phyloP scores from a whole-genome alignment of 257 asterid species.

The Orobanche coerulescens region DNA sequence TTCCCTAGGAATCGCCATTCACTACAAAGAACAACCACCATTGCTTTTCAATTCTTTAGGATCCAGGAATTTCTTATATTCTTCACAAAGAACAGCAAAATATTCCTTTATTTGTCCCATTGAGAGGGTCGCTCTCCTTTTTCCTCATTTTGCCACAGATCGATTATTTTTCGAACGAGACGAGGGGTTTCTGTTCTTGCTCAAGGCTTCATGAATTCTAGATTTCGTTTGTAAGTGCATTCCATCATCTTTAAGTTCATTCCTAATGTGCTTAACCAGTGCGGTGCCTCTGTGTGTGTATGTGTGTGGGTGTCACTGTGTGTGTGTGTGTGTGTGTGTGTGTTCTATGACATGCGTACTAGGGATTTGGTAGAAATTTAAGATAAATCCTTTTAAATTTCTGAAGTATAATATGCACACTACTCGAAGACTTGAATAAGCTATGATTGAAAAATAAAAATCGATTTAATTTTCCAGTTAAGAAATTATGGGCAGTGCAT shows the following conservation, averaged over 20 bases:
- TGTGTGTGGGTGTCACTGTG: no score
- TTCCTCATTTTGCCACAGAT: neutral
- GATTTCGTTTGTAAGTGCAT: constrained; percentile 14
- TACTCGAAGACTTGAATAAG: neutral
- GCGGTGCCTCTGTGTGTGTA: no score
- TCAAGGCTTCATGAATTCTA: constrained; percentile 2
- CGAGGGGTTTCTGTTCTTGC: constrained; percentile 5
- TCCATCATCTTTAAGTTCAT: neutral
- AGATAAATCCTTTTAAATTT: no score
- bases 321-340: no score
- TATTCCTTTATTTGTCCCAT: no score
- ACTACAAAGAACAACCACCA: constrained; percentile 23
- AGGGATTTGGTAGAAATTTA: no score
- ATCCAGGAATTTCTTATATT: neutral
- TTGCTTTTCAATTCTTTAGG: constrained; percentile 4
- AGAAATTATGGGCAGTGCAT: constrained; percentile 1
- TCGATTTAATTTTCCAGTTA: constrained; percentile 4
- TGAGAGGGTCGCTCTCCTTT: neutral
- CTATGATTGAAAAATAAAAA: neutral
- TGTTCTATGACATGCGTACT: no score
- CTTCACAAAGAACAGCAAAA: neutral
- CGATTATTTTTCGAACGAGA: no score
- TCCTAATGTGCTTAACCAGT: no score
- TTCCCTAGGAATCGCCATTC: constrained; percentile 35
- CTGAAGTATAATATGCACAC: neutral